Percentiles rank a stretch among this genome's conserved stretches.
Conservation (phyloP, 1,139 yeast species). For the Magnusiomyces magnusii region DNA sequence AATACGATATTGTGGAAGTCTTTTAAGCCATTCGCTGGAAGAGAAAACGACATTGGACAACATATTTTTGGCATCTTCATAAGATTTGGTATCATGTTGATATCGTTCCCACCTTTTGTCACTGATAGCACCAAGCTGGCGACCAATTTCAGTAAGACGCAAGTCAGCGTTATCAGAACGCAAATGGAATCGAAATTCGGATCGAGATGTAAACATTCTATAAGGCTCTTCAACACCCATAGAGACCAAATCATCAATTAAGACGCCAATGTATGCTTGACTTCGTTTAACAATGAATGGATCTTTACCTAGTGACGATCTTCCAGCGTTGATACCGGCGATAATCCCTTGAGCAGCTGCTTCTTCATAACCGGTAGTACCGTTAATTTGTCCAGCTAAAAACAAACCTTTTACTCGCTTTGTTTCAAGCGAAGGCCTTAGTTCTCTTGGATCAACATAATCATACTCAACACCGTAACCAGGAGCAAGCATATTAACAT, state of each 20-base stretch:
- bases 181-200: conserved; percentile 84
- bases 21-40: conserved; percentile 54
- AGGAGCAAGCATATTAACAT: conserved; percentile 81
- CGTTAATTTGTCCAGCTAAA: conserved; percentile 96
- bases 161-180: conserved; percentile 92
- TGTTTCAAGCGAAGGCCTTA: conserved; percentile 71
- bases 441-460: conserved; percentile 88
- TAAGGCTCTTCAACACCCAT: conserved; percentile 98
- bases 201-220: conserved; percentile 94
- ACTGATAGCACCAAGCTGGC: conserved; percentile 57
- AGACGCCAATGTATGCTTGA: conserved; percentile 86
- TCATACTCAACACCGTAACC: conserved; percentile 99
- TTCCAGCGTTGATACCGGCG: conserved; percentile 92
- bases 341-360: conserved; percentile 96
- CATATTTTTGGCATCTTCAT: conserved; percentile 40
- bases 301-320: conserved; percentile 36
- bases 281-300: conserved; percentile 58
- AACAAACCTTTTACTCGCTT: conserved; percentile 69
- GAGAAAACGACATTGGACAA: conserved; percentile 44
- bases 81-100: conserved; percentile 40
- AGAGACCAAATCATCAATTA: conserved; percentile 88
- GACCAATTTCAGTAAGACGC: conserved; percentile 67
- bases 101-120: conserved; percentile 51
- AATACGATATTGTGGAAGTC: conserved; percentile 28
- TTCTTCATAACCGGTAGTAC: conserved; percentile 98